A percentile compares a stretch with the other conserved stretches of the same genome.
These are phyloP conservation scores for Cephaloascus albidus DNA, from an alignment of 805 yeast genomes.

Conservation along the genomic window DNA sequence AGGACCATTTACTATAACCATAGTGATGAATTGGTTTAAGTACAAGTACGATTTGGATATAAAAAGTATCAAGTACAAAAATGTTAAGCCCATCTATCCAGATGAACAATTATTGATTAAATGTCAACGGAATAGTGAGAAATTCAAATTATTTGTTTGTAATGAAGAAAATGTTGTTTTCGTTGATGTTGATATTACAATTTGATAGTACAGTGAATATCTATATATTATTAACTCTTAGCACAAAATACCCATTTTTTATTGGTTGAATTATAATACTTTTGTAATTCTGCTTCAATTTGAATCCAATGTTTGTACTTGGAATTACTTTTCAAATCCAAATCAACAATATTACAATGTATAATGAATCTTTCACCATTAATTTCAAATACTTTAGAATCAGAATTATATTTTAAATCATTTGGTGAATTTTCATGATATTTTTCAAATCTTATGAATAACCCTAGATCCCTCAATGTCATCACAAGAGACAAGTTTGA, in stretches of 20 bases:
- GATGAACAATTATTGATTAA: conserved; percentile 16
- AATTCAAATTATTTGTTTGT: no score
- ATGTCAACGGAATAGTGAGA: conserved; percentile 1
- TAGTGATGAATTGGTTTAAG: conserved; percentile 45
- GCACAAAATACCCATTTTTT: conserved; percentile 20
- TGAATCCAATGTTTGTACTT: conserved; percentile 40
- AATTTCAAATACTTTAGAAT: neutral
- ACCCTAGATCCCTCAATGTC: conserved; percentile 50
- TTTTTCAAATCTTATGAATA: conserved; percentile 33
- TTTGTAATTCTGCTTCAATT: conserved; percentile 27
- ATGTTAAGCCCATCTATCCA: conserved; percentile 39
- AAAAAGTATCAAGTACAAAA: conserved; percentile 34
- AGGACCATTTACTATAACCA: conserved; percentile 70
- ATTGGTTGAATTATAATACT: conserved; percentile 20
- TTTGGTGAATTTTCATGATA: conserved; percentile 5
- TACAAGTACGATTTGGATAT: conserved; percentile 10
- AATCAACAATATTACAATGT: conserved; percentile 37
- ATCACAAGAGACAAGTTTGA: conserved; percentile 33
- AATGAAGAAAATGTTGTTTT: no score
- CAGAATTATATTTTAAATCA: neutral
- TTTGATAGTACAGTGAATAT: no score
- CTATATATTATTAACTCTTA: no score
- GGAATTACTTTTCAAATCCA: conserved; percentile 39
- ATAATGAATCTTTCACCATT: conserved; percentile 15
- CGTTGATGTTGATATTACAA: no score